Evolutionary conservation across 139 green algal species (phyloP).

Genomic region (Raphidocelis subcapitata): DNA sequence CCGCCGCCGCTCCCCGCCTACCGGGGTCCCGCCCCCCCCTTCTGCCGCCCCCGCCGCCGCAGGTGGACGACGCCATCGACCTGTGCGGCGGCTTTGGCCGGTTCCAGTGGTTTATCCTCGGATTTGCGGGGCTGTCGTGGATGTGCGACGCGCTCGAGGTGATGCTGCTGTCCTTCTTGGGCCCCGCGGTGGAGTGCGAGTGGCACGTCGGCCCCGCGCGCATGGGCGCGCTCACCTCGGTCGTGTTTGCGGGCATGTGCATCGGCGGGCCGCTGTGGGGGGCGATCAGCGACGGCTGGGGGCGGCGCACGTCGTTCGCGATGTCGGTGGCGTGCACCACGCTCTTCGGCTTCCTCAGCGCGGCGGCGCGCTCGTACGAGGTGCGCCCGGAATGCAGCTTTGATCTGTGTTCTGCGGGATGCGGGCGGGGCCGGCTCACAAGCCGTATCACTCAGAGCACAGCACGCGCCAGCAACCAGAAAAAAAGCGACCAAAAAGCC

Average conservation of each 20-base stretch:
- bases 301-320: conserved; percentile 20
- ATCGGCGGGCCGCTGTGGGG: conserved; percentile 69
- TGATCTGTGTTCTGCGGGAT: neutral
- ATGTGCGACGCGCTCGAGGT: conserved; percentile 75
- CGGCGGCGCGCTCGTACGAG: conserved; percentile 54
- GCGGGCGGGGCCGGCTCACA: too few species aligned
- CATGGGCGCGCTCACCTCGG: neutral
- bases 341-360: conserved; percentile 48
- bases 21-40: too few species aligned
- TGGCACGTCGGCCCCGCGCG: neutral
- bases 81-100: conserved; percentile 28
- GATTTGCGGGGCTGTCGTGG: conserved; percentile 41
- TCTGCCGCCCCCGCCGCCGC: too few species aligned
- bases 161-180: conserved; percentile 82
- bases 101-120: conserved; percentile 38
- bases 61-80: too few species aligned
- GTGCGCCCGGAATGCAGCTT: conserved; percentile 9
- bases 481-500: neutral
- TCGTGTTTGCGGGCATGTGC: conserved; percentile 70
- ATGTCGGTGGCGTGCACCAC: conserved; percentile 39
- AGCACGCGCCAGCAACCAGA: neutral
- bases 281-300: conserved; percentile 38
- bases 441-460: neutral
- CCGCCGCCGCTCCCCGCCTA: too few species aligned
- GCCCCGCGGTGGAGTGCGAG: conserved; percentile 41